Evolutionary conservation across 331 rosid species (phyloP), one percentile per base, ranked within the genome.

Genomic region (Acacia pycnantha): DNA sequence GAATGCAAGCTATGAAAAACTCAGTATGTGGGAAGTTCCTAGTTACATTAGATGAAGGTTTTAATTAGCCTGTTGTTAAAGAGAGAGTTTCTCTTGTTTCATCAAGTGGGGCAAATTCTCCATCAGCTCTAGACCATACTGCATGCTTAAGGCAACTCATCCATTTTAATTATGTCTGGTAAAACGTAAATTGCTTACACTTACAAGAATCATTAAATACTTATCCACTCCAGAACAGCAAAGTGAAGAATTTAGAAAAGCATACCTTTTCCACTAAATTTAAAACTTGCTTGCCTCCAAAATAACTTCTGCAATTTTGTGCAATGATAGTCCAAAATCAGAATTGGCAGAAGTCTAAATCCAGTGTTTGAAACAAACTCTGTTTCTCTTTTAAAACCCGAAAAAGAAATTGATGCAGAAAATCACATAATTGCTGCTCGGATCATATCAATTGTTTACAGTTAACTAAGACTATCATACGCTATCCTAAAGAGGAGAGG

Each of bases 211-310:
- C 71, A 53, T 67, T 50, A 76, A 65, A 24, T 47, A 40, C 82
- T 11, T 59, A 24, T 77, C 76, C 70, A 65, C 47, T 50, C 70
- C 71, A 77, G 59, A 83, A 77, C 50, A 70, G 53, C 37, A 73
- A 16, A 58, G 15, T 54, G 37, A 78, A 48, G 37, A 50, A 12
- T 66, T 68, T 22, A 14, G 35, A 33, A 67, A 78, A 68, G 24
- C 86, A 87, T 76, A 48, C 87, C 89, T 86, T 86, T 91, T 46
- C 84, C 91, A 33, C 94, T 90, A 40, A 69, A 46, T 69, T 88
- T 87, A 70, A 87, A 86, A 85, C 94, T 93, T 35, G 94, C 81
- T 76, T 91, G 97, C 85, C 97, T 89, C 88, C 88, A 86, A 82
- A 89, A 82, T 56, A 89, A 88, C 79, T 79, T 93, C 90, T 93